A percentile compares a stretch with the other conserved stretches of the same genome.
These are phyloP conservation scores for Physaria fendleri DNA, from an alignment of 345 rosid genomes.

Conservation along the genomic window DNA sequence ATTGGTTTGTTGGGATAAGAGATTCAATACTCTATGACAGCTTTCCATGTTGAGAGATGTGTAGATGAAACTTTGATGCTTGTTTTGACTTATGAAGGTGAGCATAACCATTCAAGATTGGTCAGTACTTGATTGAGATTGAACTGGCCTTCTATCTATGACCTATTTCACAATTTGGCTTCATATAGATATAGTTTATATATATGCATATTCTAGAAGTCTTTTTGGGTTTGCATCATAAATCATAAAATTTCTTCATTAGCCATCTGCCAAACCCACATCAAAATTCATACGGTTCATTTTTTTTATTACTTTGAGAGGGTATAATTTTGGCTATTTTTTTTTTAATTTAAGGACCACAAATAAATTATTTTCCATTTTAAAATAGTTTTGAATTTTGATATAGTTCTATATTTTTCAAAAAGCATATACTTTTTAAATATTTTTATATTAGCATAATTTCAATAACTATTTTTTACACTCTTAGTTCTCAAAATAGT, in stretches of 20 bases:
- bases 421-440: too few relatives aligned
- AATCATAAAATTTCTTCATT: not conserved
- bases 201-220: not conserved
- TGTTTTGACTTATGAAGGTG: conserved; percentile 69
- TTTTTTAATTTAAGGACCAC: not conserved
- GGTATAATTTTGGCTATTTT: conserved; percentile 4
- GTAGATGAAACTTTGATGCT: conserved; percentile 65
- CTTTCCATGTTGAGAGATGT: conserved; percentile 76
- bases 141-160: not conserved
- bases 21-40: too few relatives aligned
- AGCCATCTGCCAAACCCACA: not conserved
- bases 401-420: too few relatives aligned
- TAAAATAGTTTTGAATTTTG: too few relatives aligned
- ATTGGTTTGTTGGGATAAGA: too few relatives aligned
- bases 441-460: too few relatives aligned
- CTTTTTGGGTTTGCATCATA: not conserved
- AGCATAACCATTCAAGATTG: conserved; percentile 65
- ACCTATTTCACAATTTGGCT: not conserved
- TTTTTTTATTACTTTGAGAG: not conserved
- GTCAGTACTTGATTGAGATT: conserved; percentile 36
- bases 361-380: too few relatives aligned
- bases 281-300: not conserved
- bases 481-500: too few relatives aligned
- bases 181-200: not conserved
- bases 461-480: too few relatives aligned